Conservation (phyloP, 495 filamentous ascomycete genomes). For the Aspergillus indologenus region DNA sequence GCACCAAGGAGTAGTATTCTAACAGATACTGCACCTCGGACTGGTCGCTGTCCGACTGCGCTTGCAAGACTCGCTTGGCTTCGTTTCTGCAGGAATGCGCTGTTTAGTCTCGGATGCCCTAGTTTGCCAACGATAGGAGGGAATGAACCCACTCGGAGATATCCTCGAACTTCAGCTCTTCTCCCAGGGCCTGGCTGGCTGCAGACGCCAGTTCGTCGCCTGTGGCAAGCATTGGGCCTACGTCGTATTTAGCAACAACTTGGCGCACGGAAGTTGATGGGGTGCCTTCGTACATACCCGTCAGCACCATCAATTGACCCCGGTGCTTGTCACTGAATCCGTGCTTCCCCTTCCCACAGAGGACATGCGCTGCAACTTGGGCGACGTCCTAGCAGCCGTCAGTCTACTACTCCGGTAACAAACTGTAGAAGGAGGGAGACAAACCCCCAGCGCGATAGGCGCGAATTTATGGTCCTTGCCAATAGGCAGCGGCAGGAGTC, state of each 20-base stretch:
- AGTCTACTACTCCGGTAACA: neutral
- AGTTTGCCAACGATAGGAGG: constrained; percentile 1
- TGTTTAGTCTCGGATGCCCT: neutral
- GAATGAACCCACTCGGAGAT: constrained; percentile 43
- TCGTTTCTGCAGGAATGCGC: constrained; percentile 26
- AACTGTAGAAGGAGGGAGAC: constrained; percentile 3
- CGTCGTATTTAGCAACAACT: neutral
- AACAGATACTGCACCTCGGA: constrained; percentile 53
- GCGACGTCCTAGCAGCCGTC: constrained; percentile 40
- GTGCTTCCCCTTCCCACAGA: constrained; percentile 50
- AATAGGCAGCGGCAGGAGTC: constrained; percentile 48
- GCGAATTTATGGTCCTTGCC: constrained; percentile 52
- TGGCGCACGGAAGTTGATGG: neutral
- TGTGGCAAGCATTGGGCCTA: constrained; percentile 49
- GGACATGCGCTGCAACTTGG: constrained; percentile 49
- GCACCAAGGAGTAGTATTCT: constrained; percentile 57
- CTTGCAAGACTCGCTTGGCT: constrained; percentile 44
- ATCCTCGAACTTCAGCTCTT: constrained; percentile 50
- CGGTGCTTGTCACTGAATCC: constrained; percentile 55
- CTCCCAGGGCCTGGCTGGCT: constrained; percentile 47
- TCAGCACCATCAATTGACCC: constrained; percentile 54
- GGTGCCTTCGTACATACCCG: constrained; percentile 29
- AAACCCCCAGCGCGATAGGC: constrained; percentile 47
- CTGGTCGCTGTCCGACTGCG: constrained; percentile 41
- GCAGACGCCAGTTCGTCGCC: constrained; percentile 52